These are phyloP conservation scores for Colletotrichum sansevieriae DNA, from an alignment of 2,329 filamentous ascomycete species.

Conservation along the genomic window DNA sequence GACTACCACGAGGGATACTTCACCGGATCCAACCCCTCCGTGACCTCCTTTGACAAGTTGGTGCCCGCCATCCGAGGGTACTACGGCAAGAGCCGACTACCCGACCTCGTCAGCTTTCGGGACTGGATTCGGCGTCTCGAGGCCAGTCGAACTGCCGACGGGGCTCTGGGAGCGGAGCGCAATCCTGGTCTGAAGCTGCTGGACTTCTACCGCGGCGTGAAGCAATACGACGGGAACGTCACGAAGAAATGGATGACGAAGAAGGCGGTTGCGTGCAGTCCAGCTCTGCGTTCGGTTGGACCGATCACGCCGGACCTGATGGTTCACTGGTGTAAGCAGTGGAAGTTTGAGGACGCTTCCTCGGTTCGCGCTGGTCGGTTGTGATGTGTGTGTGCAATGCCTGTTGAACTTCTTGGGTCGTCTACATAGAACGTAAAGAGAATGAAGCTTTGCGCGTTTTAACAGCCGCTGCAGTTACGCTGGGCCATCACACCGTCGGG, in stretches of 20 bases:
- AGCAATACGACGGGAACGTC: background rate
- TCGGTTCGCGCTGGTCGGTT: constrained; percentile 16
- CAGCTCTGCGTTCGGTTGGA: constrained; percentile 55
- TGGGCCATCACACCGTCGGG: too few species aligned
- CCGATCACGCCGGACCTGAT: constrained; percentile 60
- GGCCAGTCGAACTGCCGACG: constrained; percentile 51
- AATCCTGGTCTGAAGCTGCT: constrained; percentile 67
- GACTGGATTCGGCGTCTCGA: constrained; percentile 62
- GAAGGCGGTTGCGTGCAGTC: constrained; percentile 55
- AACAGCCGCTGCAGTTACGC: too few species aligned
- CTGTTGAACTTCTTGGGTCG: background rate
- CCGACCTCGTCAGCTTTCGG: constrained; percentile 54
- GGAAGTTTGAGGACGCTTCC: constrained; percentile 48
- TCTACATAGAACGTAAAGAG: background rate
- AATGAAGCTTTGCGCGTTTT: background rate
- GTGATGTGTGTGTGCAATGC: background rate
- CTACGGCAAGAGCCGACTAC: constrained; percentile 54
- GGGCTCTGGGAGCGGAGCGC: constrained; percentile 51
- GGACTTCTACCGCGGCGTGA: constrained; percentile 57
- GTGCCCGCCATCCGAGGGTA: constrained; percentile 55
- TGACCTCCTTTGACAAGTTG: constrained; percentile 55
- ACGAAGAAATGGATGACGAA: constrained; percentile 55
- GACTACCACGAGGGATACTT: constrained; percentile 36
- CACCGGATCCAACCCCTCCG: constrained; percentile 54
- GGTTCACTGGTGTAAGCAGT: constrained; percentile 62